Evolutionary conservation across 352 stramenopile genomes (phyloP).

Genomic region (Pythium folliculosum): DNA sequence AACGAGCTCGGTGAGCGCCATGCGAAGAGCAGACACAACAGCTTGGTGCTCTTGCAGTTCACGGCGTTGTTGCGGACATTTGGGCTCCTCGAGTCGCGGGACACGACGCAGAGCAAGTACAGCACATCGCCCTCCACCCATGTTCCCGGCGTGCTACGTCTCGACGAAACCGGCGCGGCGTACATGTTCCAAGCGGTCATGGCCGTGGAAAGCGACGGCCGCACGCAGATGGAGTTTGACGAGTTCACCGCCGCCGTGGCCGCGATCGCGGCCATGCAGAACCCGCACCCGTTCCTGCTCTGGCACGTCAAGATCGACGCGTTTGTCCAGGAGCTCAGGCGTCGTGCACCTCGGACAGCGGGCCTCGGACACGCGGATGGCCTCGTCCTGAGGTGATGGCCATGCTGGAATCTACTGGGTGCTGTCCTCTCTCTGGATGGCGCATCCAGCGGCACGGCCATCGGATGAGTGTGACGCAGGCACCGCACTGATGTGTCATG

Average conservation of each 20-base stretch:
- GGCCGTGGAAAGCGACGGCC: conserved; percentile 54
- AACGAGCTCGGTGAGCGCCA: neutral
- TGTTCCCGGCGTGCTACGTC: neutral
- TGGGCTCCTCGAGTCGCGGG: neutral
- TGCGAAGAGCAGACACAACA: conserved; percentile 22
- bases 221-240: conserved; percentile 57
- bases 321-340: conserved; percentile 38
- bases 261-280: conserved; percentile 44
- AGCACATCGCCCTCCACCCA: neutral
- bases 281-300: conserved; percentile 49
- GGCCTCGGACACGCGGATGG: neutral
- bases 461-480: too few relatives aligned
- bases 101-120: neutral
- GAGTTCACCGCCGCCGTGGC: conserved; percentile 55
- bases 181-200: conserved; percentile 53
- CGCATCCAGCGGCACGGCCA: too few relatives aligned
- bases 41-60: conserved; percentile 21
- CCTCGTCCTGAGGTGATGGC: neutral
- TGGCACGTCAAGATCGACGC: conserved; percentile 59
- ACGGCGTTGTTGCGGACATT: conserved; percentile 2
- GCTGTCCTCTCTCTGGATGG: too few relatives aligned
- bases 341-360: neutral
- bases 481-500: too few relatives aligned
- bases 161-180: conserved; percentile 31
- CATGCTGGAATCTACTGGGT: too few relatives aligned